Conservation (phyloP, 2,329 filamentous ascomycete genomes). For the Paraphoma chrysanthemicola region DNA sequence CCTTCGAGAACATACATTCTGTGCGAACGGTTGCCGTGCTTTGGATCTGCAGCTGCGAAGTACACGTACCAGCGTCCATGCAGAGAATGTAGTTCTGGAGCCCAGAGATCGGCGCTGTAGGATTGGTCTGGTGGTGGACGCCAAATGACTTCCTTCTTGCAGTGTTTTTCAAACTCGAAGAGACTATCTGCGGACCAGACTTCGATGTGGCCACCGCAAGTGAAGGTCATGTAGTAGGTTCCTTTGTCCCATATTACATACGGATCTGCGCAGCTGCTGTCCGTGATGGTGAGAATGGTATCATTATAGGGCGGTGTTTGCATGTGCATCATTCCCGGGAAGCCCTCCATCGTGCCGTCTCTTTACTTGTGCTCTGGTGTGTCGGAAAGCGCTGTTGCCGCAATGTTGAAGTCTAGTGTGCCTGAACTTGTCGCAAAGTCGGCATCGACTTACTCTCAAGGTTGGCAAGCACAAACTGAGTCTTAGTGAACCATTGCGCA, state of each 20-base stretch:
- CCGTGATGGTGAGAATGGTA: slow-evolving; percentile 52
- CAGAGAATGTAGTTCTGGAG: slow-evolving; percentile 62
- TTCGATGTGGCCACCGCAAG: slow-evolving; percentile 53
- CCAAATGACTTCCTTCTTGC: slow-evolving; percentile 51
- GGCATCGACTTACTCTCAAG: neutral
- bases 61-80: slow-evolving; percentile 63
- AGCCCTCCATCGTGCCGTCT: slow-evolving; percentile 16
- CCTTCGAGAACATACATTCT: slow-evolving; percentile 56
- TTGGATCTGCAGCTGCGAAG: slow-evolving; percentile 52
- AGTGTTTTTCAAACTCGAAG: slow-evolving; percentile 48
- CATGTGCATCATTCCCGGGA: slow-evolving; percentile 25
- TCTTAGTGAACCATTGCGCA: neutral
- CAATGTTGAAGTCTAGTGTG: no score
- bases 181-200: slow-evolving; percentile 53
- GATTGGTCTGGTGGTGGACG: slow-evolving; percentile 51
- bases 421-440: neutral
- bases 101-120: slow-evolving; percentile 60
- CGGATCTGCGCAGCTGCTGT: slow-evolving; percentile 52
- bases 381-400: no score
- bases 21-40: slow-evolving; percentile 53
- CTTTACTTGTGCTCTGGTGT: neutral
- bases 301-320: slow-evolving; percentile 43
- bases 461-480: neutral
- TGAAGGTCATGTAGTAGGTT: slow-evolving; percentile 57
- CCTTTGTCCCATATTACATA: slow-evolving; percentile 52